These are phyloP conservation scores for Cercospora beticola DNA, from an alignment of 2,329 filamentous ascomycete species.

Conservation along the genomic window DNA sequence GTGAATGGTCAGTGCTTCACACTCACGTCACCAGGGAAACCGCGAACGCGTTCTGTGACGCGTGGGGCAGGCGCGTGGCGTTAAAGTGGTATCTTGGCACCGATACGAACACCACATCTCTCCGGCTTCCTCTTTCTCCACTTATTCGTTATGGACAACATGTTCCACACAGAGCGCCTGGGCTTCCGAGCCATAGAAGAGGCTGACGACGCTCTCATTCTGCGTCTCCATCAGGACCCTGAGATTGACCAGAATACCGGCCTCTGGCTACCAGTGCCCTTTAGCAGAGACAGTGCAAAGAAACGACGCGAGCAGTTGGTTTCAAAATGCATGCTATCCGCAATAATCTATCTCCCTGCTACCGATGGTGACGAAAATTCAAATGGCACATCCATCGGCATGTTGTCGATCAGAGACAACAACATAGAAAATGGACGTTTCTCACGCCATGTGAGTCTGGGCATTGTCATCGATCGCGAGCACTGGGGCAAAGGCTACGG, in stretches of 20 bases:
- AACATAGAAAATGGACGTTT: background rate
- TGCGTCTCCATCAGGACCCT: background rate
- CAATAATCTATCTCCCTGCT: background rate
- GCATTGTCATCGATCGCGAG: background rate
- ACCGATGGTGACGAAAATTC: background rate
- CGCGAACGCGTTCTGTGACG: background rate
- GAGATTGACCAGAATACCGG: background rate
- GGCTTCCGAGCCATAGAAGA: background rate
- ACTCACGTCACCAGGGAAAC: slow-evolving; percentile 4
- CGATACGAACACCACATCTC: background rate
- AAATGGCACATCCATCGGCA: background rate
- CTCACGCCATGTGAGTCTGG: background rate
- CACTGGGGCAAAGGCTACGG: background rate
- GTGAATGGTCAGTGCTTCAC: slow-evolving; percentile 5
- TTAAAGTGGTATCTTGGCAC: background rate
- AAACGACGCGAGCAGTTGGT: background rate
- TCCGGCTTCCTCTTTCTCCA: background rate
- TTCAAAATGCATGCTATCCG: background rate
- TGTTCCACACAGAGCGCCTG: background rate
- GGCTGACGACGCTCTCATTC: background rate
- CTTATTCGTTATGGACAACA: background rate
- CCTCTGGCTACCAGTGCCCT: background rate
- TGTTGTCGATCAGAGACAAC: background rate
- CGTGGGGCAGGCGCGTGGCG: background rate
- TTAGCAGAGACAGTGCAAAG: background rate